Conservation (phyloP, 768 basidiomycete genomes). For the Asterophora lycoperdoides region DNA sequence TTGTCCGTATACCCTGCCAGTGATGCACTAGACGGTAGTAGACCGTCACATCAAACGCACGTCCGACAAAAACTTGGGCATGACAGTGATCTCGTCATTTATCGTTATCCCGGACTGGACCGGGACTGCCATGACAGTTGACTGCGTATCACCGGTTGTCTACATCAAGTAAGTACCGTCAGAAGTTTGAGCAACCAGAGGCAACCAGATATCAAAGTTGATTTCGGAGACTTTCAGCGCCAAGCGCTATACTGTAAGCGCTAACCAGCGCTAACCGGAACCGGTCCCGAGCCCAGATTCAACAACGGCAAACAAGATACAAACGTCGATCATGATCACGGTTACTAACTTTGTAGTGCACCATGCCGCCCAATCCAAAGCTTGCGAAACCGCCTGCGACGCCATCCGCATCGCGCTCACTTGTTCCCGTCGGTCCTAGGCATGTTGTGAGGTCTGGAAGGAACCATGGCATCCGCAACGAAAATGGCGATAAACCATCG, state of each 20-base stretch:
- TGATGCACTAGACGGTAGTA: conserved; percentile 5
- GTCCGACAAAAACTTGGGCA: background rate
- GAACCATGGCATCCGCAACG: conserved; percentile 38
- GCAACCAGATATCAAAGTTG: too few relatives aligned
- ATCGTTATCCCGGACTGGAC: too few relatives aligned
- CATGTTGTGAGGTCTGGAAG: conserved; percentile 37
- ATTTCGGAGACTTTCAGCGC: too few relatives aligned
- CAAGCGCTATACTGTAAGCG: too few relatives aligned
- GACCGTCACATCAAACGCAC: too few relatives aligned
- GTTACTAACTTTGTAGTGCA: background rate
- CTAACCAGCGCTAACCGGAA: too few relatives aligned
- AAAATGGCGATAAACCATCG: conserved; percentile 51
- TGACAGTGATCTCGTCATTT: background rate
- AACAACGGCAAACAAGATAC: conserved; percentile 1
- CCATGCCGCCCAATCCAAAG: conserved; percentile 25
- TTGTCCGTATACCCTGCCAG: conserved; percentile 1
- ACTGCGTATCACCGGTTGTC: background rate
- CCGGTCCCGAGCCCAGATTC: background rate
- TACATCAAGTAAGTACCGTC: too few relatives aligned
- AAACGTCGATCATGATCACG: too few relatives aligned
- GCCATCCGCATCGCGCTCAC: conserved; percentile 36
- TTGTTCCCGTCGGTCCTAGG: conserved; percentile 54
- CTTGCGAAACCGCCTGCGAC: conserved; percentile 3
- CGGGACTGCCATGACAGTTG: too few relatives aligned
- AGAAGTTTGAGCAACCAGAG: too few relatives aligned